Base-by-base conservation (phyloP, 176 grass and related monocot species). In the Poa pratensis region DNA sequence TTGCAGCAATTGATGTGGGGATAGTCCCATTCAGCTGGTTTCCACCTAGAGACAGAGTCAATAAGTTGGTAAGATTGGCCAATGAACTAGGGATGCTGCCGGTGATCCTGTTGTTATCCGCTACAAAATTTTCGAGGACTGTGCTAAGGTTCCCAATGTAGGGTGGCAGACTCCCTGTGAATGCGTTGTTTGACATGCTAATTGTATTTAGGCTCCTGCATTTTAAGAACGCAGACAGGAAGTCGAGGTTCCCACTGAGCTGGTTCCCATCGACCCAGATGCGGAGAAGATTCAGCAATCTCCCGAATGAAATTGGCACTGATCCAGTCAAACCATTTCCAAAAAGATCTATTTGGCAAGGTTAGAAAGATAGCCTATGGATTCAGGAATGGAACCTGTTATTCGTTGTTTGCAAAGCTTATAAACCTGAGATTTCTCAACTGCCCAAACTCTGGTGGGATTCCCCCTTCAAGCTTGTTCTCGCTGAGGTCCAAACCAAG, bases 11-110 rank as follows among this genome's bases (percentile, higher is more conserved):
- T 37, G 18, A 9, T 69, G 42, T 34, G 3, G 85, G 82, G 18
- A 91, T 91, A 1, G 48, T 62, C 48, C 89, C 89, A 59, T 24
- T 84, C 5, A 91, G 1, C 32, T 82, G 71, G 62, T 91, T 91
- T 59, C 70, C 71, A 77, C 59, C 55, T 22, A 91, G 85, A 17
- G 69, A 62, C 5, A 91, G 53, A 12, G 2, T 18, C n/a, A 63
- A 5, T 46, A 89, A 51, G 40, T 22, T 89, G 28, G 27, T 85
- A 76, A 89, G 70, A 7, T 85, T 85, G 26, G 77, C 77, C 8
- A 76, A 8, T 76, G 82, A 69, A 61, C 70, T 11, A 10, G 87
- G 82, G 69, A 89, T 85, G 70, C 50, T 85, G 39, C 82, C 82
- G 2, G 11, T 81, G 59, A 89, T 52, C 26, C 24, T 75, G 26